Evolutionary conservation across 768 basidiomycete genomes (phyloP).

Genomic region (Leccinum boreale): DNA sequence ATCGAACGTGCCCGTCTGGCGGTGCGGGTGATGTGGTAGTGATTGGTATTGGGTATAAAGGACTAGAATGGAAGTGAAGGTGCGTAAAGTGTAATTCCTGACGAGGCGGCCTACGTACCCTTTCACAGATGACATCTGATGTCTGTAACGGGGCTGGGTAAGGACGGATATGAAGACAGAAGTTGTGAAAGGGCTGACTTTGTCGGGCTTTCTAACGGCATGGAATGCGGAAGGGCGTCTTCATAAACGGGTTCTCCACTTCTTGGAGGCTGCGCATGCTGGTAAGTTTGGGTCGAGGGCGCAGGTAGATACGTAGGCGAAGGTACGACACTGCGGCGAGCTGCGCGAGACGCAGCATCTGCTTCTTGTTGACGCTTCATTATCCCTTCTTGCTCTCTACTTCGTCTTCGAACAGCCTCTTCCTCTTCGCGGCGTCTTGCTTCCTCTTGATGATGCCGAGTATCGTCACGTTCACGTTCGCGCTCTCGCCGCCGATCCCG

Average conservation of each 20-base stretch:
- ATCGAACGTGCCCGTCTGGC: slow-evolving; percentile 46
- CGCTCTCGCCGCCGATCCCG: slow-evolving; percentile 25
- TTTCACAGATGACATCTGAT: slow-evolving; percentile 29
- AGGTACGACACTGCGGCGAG: slow-evolving; percentile 35
- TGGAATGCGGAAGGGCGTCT: slow-evolving; percentile 34
- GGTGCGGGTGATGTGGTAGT: slow-evolving; percentile 70
- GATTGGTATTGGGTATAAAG: slow-evolving; percentile 51
- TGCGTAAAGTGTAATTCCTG: slow-evolving; percentile 8
- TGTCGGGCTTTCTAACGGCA: slow-evolving; percentile 68
- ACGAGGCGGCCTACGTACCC: slow-evolving; percentile 30
- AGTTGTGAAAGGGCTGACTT: slow-evolving; percentile 46
- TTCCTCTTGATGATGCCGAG: slow-evolving; percentile 42
- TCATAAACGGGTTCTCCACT: slow-evolving; percentile 29
- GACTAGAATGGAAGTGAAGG: slow-evolving; percentile 23
- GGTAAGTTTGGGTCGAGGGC: slow-evolving; percentile 32
- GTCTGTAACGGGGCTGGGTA: slow-evolving; percentile 25
- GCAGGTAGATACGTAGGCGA: slow-evolving; percentile 28
- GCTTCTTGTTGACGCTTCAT: slow-evolving; percentile 57
- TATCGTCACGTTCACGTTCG: slow-evolving; percentile 24
- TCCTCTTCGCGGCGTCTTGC: slow-evolving; percentile 47
- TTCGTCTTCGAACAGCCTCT: slow-evolving; percentile 41
- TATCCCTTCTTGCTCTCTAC: slow-evolving; percentile 56
- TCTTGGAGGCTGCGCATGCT: slow-evolving; percentile 32
- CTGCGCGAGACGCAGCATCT: slow-evolving; percentile 45
- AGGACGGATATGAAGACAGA: slow-evolving; percentile 33